Conservation (phyloP, 768 basidiomycete genomes). For the Termitomyces sp. region DNA sequence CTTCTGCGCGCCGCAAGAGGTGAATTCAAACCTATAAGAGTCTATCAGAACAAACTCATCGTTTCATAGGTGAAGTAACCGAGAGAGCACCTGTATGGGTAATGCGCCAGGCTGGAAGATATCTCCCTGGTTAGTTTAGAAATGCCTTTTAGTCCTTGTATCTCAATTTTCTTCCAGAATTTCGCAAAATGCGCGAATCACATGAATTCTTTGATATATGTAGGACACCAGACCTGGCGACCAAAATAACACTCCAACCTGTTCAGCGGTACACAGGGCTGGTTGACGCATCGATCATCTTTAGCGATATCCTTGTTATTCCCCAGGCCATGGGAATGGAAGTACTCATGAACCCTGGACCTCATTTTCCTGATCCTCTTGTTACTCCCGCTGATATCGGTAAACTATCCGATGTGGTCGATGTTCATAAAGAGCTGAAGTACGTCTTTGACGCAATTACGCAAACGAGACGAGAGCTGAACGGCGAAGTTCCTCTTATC, state of each 20-base stretch:
- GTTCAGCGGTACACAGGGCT: conserved; percentile 83
- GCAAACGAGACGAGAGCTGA: conserved; percentile 69
- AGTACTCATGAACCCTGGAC: conserved; percentile 90
- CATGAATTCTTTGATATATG: conserved; percentile 97
- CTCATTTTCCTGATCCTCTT: conserved; percentile 85
- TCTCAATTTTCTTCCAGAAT: conserved; percentile 49
- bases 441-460: conserved; percentile 95
- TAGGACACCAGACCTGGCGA: conserved; percentile 84
- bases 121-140: conserved; percentile 73
- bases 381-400: conserved; percentile 65
- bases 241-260: conserved; percentile 88
- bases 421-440: conserved; percentile 78
- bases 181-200: conserved; percentile 74
- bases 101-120: conserved; percentile 95
- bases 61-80: conserved; percentile 62
- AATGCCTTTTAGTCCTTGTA: conserved; percentile 1
- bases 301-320: conserved; percentile 96
- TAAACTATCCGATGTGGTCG: conserved; percentile 56
- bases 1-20: conserved; percentile 85
- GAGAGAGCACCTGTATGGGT: conserved; percentile 97
- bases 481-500: conserved; percentile 90
- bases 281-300: conserved; percentile 95
- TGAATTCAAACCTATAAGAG: conserved; percentile 18
- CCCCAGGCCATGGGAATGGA: conserved; percentile 98
- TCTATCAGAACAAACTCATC: background rate